A percentile compares a stretch with the other conserved stretches of the same genome.
Evolutionary conservation across 2,329 filamentous ascomycete species (phyloP).

Genomic region (Epichloe typhina): DNA sequence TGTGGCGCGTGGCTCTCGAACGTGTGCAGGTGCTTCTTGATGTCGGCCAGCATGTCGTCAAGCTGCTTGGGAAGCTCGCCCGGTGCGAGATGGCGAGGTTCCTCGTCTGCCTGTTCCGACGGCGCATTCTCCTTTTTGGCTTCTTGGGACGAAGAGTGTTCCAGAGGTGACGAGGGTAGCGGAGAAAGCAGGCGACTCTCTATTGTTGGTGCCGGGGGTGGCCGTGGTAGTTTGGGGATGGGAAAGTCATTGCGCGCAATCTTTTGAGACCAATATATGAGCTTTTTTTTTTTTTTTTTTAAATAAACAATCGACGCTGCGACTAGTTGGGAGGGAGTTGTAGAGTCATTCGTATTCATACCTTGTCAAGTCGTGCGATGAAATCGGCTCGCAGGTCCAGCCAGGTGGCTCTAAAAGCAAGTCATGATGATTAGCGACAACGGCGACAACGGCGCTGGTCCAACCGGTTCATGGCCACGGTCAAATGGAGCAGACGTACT

Average conservation of each 20-base stretch:
- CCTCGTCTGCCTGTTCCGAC: conserved; percentile 20
- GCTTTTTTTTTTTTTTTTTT: too few relatives aligned
- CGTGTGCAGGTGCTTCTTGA: conserved; percentile 47
- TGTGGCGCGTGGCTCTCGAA: conserved; percentile 74
- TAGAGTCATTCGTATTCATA: conserved; percentile 14
- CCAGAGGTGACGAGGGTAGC: conserved; percentile 30
- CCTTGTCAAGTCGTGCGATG: conserved; percentile 54
- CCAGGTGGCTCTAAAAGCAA: conserved; percentile 50
- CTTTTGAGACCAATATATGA: conserved; percentile 28
- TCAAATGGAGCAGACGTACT: conserved; percentile 29
- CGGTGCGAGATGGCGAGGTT: conserved; percentile 20
- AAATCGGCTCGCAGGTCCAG: conserved; percentile 51
- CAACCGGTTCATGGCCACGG: background rate
- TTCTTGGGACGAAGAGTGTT: conserved; percentile 36
- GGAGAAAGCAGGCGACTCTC: conserved; percentile 25
- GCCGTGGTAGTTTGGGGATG: conserved; percentile 45
- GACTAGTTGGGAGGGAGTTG: background rate
- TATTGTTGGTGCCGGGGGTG: conserved; percentile 21
- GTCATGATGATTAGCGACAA: conserved; percentile 10
- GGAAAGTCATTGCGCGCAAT: conserved; percentile 66
- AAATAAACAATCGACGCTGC: too few relatives aligned
- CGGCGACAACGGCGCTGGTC: background rate
- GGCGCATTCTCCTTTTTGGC: conserved; percentile 58
- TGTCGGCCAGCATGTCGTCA: conserved; percentile 45
- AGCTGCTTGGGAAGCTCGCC: conserved; percentile 51